Evolutionary conservation across 805 yeast species (phyloP).

Genomic region (Myxozyma kluyveri): DNA sequence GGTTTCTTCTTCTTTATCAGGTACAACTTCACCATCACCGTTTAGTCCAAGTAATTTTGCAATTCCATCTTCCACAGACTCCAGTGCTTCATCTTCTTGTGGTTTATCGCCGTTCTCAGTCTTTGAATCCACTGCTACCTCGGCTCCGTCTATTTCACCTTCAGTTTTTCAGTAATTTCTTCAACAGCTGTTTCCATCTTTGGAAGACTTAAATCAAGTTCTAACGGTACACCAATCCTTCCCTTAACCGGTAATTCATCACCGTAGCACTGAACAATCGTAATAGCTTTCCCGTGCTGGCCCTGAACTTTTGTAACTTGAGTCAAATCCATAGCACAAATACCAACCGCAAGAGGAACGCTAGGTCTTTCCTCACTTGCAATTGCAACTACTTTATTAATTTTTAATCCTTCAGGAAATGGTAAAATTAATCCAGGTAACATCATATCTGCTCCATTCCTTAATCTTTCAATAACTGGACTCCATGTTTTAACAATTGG

Average conservation of each 20-base stretch:
- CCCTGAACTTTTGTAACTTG: slow-evolving; percentile 45
- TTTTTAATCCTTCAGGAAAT: slow-evolving; percentile 49
- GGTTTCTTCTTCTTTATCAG: not conserved
- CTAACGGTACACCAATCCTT: slow-evolving; percentile 45
- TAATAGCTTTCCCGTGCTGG: slow-evolving; percentile 73
- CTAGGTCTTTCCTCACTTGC: slow-evolving; percentile 59
- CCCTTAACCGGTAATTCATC: slow-evolving; percentile 59
- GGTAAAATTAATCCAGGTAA: slow-evolving; percentile 50
- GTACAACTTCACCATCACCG: not conserved
- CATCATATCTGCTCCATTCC: slow-evolving; percentile 67
- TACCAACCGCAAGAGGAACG: slow-evolving; percentile 71
- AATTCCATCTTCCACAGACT: slow-evolving; percentile 2
- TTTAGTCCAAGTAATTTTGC: not conserved
- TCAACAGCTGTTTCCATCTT: slow-evolving; percentile 7
- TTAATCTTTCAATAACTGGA: slow-evolving; percentile 65
- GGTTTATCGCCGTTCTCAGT: not conserved
- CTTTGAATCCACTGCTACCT: too few relatives aligned
- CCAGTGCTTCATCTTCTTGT: slow-evolving; percentile 10
- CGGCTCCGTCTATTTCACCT: too few relatives aligned
- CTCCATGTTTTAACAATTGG: slow-evolving; percentile 72
- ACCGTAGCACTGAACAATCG: slow-evolving; percentile 60
- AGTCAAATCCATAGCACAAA: slow-evolving; percentile 50
- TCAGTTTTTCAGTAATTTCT: not conserved
- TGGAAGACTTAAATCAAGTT: slow-evolving; percentile 34
- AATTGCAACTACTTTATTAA: slow-evolving; percentile 68